Base-by-base conservation (phyloP, 495 filamentous ascomycete species). In the Penicillium macrosclerotiorum region DNA sequence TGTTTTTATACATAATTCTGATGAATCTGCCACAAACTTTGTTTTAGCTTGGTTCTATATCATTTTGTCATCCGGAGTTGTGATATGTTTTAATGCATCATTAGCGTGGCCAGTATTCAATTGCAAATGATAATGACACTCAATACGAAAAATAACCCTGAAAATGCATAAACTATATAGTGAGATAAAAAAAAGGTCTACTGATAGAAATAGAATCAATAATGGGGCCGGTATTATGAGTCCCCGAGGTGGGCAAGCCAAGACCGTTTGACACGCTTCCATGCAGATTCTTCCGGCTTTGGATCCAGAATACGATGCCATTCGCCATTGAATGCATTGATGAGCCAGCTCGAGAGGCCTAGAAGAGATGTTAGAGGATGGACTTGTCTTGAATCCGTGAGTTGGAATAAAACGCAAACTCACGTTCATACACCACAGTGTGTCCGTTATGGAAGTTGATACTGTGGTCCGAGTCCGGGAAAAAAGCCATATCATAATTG, bases 291-390 rank as follows among this genome's bases (percentile, higher is more conserved):
- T 23, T 63, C 54, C 0, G 90, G 89, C 52, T 80, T 77, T 5
- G 90, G 79, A 31, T 83, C 68, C 4, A 76, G 72, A n/a, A 87
- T 81, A 50, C 82, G 82, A 37, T 90, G 63, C 88, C 92, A 98
- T 62, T 96, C 92, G 18, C 92, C 94, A 53, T 96, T 97, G 65
- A 98, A 97, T 0, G 94, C 93, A 61, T 96, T 95, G 62, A 95
- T 77, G 42, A 98, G 80, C 91, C 93, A 98, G 65, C 85, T 94
- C 47, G 77, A 82, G 13, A 98, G 71, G 64, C 89, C 91, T 96
- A 13, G 5, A 2, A 5, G 14, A 1, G n/a, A 26, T 18, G 20
- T 44, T 29, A 44, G 42, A 29, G 6, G 25, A 29, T 12, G 25
- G 25, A 29, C 25, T 29, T 6, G 5, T 32, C 18, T 37, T 34